Evolutionary conservation across 2,329 filamentous ascomycete genomes (phyloP).

Genomic region (Aspergillus brunneoviolaceus): DNA sequence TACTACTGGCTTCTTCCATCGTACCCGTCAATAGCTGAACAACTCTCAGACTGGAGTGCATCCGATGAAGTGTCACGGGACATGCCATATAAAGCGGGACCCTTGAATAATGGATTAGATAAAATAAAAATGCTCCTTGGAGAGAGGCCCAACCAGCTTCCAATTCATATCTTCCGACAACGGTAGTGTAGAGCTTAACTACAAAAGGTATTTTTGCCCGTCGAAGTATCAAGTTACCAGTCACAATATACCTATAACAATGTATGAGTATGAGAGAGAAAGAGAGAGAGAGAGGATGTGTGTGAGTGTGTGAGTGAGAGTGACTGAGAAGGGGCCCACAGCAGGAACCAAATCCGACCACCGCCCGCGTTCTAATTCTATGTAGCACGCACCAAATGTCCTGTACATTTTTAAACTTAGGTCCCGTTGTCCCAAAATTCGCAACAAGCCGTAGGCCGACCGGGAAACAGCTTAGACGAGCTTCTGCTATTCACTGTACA

Average conservation of each 20-base stretch:
- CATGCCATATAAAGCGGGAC: slow-evolving; percentile 12
- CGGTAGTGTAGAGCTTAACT: background rate
- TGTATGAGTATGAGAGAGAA: too few relatives aligned
- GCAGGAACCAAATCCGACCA: slow-evolving; percentile 10
- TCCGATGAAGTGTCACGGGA: slow-evolving; percentile 12
- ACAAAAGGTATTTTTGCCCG: slow-evolving; percentile 13
- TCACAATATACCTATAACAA: background rate
- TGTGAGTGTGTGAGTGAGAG: too few relatives aligned
- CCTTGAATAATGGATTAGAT: background rate
- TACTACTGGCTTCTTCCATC: too few relatives aligned
- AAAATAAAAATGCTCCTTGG: background rate
- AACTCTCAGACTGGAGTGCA: background rate
- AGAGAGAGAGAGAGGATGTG: too few relatives aligned
- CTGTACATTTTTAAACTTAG: too few relatives aligned
- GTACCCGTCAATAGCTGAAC: background rate
- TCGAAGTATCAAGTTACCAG: background rate
- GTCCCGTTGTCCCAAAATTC: background rate
- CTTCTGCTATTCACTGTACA: too few relatives aligned
- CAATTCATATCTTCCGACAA: too few relatives aligned
- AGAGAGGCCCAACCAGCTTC: background rate
- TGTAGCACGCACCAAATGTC: background rate
- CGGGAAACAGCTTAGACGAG: background rate
- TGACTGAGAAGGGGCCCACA: background rate
- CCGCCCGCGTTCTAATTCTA: background rate
- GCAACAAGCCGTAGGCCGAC: slow-evolving; percentile 4